These are phyloP conservation scores for Penicillium diatomitis DNA, from an alignment of 495 filamentous ascomycete species.

Conservation along the genomic window DNA sequence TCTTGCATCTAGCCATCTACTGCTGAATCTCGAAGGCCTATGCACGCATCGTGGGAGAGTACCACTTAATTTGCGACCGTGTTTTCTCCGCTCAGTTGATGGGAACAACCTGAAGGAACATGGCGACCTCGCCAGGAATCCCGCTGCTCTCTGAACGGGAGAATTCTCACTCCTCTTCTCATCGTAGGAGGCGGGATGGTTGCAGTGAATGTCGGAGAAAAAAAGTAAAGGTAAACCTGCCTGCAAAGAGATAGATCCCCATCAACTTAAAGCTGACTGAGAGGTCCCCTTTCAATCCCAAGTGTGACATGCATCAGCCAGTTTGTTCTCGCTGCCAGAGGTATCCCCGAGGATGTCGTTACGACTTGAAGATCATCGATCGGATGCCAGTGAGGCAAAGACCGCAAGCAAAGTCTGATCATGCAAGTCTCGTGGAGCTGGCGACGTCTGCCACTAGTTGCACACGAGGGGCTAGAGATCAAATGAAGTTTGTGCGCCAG, in stretches of 20 bases:
- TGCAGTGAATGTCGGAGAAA: conserved; percentile 27
- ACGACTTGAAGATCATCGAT: conserved; percentile 15
- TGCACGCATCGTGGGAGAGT: too few species aligned
- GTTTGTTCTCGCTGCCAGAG: conserved; percentile 21
- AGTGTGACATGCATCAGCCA: conserved; percentile 24
- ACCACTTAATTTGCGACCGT: too few species aligned
- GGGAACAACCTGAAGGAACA: neutral
- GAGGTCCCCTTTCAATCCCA: neutral
- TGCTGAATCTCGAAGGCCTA: neutral
- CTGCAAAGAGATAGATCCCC: neutral
- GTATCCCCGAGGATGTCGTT: conserved; percentile 19
- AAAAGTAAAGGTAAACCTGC: conserved; percentile 21
- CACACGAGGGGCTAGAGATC: neutral
- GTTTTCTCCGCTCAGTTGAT: neutral
- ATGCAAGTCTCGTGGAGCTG: neutral
- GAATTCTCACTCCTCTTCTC: neutral
- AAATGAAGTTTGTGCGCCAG: conserved; percentile 4
- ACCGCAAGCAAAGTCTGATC: neutral
- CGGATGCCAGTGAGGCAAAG: neutral
- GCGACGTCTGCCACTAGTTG: neutral
- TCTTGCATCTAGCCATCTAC: neutral
- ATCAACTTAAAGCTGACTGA: neutral
- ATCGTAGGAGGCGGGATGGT: conserved; percentile 21
- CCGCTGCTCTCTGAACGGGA: neutral
- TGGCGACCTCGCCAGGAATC: neutral